phyloP scores from a whole-genome alignment of 305 asterid genomes.

The Fraxinus greggii region DNA sequence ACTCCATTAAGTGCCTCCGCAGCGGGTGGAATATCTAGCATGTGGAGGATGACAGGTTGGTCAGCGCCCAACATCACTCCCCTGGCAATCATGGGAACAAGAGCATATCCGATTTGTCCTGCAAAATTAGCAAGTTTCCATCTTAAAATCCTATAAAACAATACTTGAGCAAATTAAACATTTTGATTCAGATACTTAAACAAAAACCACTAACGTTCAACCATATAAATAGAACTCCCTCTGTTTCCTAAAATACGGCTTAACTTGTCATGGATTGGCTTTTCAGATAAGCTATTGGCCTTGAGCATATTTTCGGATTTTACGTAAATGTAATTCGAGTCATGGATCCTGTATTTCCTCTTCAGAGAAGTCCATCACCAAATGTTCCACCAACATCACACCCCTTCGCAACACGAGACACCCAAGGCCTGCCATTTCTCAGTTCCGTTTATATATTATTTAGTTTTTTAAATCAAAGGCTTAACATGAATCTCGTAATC shows the following conservation, averaged over 20 bases:
- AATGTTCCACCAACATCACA: neutral
- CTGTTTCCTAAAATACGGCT: neutral
- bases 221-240: neutral
- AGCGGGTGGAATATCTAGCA: constrained; percentile 91
- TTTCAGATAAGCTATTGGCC: neutral
- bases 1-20: constrained; percentile 93
- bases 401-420: neutral
- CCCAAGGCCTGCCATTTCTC: neutral
- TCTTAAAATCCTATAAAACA: neutral
- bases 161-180: neutral
- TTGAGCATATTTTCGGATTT: neutral
- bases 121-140: constrained; percentile 18
- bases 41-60: constrained; percentile 92
- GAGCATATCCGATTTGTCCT: constrained; percentile 87
- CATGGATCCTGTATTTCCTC: neutral
- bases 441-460: neutral
- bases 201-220: neutral
- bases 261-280: neutral
- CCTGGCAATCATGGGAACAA: constrained; percentile 89
- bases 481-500: neutral
- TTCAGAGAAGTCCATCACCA: neutral
- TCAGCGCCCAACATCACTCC: constrained; percentile 90
- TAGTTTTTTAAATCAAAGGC: neutral
- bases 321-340: neutral
- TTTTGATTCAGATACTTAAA: neutral